phyloP scores from a whole-genome alignment of 2,329 filamentous ascomycete species.

The Trichophyton schoenleinii region DNA sequence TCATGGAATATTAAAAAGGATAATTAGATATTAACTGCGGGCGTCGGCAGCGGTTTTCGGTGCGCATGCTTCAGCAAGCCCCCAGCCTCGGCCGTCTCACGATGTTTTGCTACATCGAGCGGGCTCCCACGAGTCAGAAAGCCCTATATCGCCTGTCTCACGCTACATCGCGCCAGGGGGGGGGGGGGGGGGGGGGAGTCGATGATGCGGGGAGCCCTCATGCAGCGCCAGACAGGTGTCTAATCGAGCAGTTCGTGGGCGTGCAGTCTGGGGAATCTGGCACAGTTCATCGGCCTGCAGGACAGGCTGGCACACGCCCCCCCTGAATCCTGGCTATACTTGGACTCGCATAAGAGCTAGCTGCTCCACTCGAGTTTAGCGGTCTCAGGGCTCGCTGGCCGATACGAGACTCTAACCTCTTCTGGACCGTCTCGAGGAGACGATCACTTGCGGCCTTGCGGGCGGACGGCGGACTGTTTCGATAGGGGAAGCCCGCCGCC shows the following conservation, averaged over 20 bases:
- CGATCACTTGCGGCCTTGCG: background rate
- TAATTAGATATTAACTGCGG: background rate
- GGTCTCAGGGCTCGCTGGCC: background rate
- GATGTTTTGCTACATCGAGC: background rate
- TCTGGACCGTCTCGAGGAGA: background rate
- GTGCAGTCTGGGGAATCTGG: background rate
- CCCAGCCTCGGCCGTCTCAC: background rate
- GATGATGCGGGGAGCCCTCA: background rate
- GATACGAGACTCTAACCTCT: conserved; percentile 2
- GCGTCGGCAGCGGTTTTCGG: background rate
- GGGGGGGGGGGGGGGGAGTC: background rate
- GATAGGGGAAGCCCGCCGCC: background rate
- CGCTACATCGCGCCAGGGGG: background rate
- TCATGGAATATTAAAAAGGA: background rate
- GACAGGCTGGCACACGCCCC: background rate
- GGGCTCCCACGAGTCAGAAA: background rate
- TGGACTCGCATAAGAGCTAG: background rate
- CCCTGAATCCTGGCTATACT: background rate
- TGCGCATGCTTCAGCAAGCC: background rate
- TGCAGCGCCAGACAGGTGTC: background rate
- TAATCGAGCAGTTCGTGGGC: background rate
- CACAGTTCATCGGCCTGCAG: background rate
- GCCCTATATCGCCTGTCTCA: background rate
- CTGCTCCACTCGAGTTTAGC: background rate
- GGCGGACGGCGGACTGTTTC: background rate